Base-by-base conservation (phyloP, 1,284 basidiomycete species). In the Amylostereum areolatum region DNA sequence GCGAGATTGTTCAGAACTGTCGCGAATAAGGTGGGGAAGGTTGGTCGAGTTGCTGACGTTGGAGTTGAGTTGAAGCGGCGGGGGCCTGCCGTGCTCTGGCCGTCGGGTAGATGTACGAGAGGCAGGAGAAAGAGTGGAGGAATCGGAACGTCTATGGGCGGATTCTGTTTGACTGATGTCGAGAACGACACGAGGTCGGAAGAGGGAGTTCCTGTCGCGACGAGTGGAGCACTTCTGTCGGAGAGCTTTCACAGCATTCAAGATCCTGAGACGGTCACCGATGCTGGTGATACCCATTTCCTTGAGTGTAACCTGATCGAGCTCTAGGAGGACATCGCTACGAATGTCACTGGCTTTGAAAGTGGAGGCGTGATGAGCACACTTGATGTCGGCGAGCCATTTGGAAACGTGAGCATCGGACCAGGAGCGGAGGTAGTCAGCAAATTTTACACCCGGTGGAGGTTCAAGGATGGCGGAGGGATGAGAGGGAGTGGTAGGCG, bases 221-320 rank as follows among this genome's bases (percentile, higher is more conserved):
- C 49, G 50, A 12, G 40, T 56, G 18, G 73, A 72, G 55, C 79
- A 81, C 56, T 60, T 69, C 52, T 81, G 78, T 32, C 92, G 74
- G 5, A 97, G 73, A 7, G 73, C 67, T 62, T 92, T 93, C 54
- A 97, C 87, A 0, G 83, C 94, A 49, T 83, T 87, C 12, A 91
- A 62, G 46, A 97, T 86, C 61, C 91, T 81, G 12, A 97, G 82
- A 46, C 92, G 72, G 64, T 97, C 94, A 4, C 95, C 95, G 39
- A 97, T 85, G 65, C 87, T 92, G 42, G 73, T 62, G 30, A 97
- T 80, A 30, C 89, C 89, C 80, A 97, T 89, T 68, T 97, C 94
- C 64, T 86, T 91, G 42, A 97, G 68, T 2, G 83, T 87, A 4
- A 73, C 67, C 67, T 92, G 89, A 61, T 97, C 93, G 35, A 97